Percentiles rank a stretch among this genome's conserved stretches.
Conservation (phyloP, 129 eudicot species). For the Ambrosia trifida region DNA sequence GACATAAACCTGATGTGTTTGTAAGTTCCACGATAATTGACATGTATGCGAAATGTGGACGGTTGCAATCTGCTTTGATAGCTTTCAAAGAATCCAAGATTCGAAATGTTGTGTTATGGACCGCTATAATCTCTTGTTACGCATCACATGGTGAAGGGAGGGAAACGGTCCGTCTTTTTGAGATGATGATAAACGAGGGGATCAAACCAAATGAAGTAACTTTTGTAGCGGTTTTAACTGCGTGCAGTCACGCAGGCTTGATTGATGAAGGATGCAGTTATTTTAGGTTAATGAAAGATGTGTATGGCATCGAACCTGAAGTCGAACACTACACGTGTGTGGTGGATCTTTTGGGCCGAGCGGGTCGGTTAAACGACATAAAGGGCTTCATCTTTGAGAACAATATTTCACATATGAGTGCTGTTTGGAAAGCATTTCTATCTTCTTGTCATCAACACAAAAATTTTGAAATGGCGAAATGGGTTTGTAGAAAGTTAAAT, state of each 20-base stretch:
- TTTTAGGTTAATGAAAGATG: constrained; percentile 63
- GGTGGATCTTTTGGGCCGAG: constrained; percentile 84
- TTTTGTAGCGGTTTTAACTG: constrained; percentile 61
- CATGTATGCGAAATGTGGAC: constrained; percentile 85
- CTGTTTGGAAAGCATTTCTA: constrained; percentile 73
- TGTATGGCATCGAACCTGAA: constrained; percentile 49
- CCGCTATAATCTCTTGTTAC: constrained; percentile 57
- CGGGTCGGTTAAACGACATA: constrained; percentile 58
- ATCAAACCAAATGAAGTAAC: constrained; percentile 62
- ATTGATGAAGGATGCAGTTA: constrained; percentile 65
- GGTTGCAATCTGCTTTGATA: constrained; percentile 39
- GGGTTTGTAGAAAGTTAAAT: constrained; percentile 59
- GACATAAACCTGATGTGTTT: constrained; percentile 48
- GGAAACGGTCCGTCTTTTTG: constrained; percentile 57
- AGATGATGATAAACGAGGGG: constrained; percentile 58
- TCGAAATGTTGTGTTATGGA: constrained; percentile 66
- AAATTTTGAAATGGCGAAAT: constrained; percentile 55
- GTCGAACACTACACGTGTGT: constrained; percentile 73
- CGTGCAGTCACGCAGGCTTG: constrained; percentile 76
- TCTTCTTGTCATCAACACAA: constrained; percentile 66
- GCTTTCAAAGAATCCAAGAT: constrained; percentile 42
- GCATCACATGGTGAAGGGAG: constrained; percentile 69
- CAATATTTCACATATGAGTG: constrained; percentile 43
- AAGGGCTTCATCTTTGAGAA: constrained; percentile 55
- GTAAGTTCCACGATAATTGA: constrained; percentile 70